These are phyloP conservation scores for Starmerella powellii DNA, from an alignment of 805 yeast species.

Conservation along the genomic window DNA sequence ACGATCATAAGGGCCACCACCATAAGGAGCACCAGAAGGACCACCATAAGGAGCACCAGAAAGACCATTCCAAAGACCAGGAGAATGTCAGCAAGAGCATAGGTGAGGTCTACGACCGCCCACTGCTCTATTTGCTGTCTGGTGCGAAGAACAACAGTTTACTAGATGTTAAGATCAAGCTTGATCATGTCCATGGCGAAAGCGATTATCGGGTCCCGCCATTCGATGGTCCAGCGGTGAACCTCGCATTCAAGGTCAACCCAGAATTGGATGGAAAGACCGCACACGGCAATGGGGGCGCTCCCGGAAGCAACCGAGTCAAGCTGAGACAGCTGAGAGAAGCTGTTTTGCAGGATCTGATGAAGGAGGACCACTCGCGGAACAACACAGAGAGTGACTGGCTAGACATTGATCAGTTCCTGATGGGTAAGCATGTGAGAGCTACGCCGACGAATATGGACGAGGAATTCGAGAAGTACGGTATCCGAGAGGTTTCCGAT, in stretches of 20 bases:
- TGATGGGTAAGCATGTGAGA: slow-evolving; percentile 8
- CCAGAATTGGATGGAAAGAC: slow-evolving; percentile 7
- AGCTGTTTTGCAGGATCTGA: slow-evolving; percentile 8
- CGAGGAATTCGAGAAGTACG: slow-evolving; percentile 4
- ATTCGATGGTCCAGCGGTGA: slow-evolving; percentile 39
- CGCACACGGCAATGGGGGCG: slow-evolving; percentile 32
- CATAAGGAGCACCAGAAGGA: no score
- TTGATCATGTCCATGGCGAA: slow-evolving; percentile 37
- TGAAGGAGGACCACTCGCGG: slow-evolving; percentile 1
- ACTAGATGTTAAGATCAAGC: slow-evolving; percentile 37
- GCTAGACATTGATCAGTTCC: slow-evolving; percentile 11
- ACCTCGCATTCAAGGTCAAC: slow-evolving; percentile 21
- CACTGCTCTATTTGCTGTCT: slow-evolving; percentile 49
- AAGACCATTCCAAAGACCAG: not conserved
- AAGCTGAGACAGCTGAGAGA: slow-evolving; percentile 10
- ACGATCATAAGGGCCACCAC: not conserved
- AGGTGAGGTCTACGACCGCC: slow-evolving; percentile 30
- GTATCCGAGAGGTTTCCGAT: slow-evolving; percentile 1
- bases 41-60: not conserved
- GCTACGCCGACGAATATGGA: not conserved
- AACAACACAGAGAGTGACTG: slow-evolving; percentile 2
- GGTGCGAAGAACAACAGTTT: slow-evolving; percentile 68
- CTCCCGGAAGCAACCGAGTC: slow-evolving; percentile 1
- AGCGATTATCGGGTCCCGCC: slow-evolving; percentile 31
- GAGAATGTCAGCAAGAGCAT: not conserved